A percentile compares a stretch with the other conserved stretches of the same genome.
Evolutionary conservation across 192 early-diverging fungal genomes (phyloP).

Genomic region (Funneliformis geosporum): DNA sequence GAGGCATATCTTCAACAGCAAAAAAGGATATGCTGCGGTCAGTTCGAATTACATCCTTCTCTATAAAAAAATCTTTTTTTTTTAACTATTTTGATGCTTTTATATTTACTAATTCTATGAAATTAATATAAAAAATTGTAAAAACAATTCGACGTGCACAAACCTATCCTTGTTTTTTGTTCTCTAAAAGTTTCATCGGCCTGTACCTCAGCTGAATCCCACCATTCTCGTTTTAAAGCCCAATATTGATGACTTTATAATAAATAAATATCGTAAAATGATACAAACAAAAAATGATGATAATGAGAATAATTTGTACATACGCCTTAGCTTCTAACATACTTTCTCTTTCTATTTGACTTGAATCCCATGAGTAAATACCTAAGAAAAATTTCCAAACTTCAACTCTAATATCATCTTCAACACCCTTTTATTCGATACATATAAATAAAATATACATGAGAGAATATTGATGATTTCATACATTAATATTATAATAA

Average conservation of each 20-base stretch:
- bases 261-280: background rate
- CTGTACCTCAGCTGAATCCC: slow-evolving; percentile 57
- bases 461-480: background rate
- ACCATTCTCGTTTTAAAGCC: slow-evolving; percentile 66
- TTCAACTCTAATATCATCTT: slow-evolving; percentile 73
- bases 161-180: slow-evolving; percentile 69
- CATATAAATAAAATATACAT: background rate
- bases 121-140: background rate
- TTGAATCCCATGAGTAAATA: slow-evolving; percentile 83
- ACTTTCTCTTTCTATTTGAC: slow-evolving; percentile 65
- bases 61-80: slow-evolving; percentile 37
- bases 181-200: slow-evolving; percentile 62
- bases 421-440: slow-evolving; percentile 58
- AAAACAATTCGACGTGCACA: background rate
- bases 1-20: slow-evolving; percentile 63
- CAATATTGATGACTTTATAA: slow-evolving; percentile 61
- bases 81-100: too few species aligned
- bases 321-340: slow-evolving; percentile 58
- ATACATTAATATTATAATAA: background rate
- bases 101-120: background rate
- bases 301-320: background rate
- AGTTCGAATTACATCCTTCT: slow-evolving; percentile 97
- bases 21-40: slow-evolving; percentile 87
- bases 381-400: slow-evolving; percentile 90
- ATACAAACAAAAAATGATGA: background rate